Evolutionary conservation across 2,329 filamentous ascomycete genomes (phyloP).

Genomic region (Colletotrichum liaoningense): DNA sequence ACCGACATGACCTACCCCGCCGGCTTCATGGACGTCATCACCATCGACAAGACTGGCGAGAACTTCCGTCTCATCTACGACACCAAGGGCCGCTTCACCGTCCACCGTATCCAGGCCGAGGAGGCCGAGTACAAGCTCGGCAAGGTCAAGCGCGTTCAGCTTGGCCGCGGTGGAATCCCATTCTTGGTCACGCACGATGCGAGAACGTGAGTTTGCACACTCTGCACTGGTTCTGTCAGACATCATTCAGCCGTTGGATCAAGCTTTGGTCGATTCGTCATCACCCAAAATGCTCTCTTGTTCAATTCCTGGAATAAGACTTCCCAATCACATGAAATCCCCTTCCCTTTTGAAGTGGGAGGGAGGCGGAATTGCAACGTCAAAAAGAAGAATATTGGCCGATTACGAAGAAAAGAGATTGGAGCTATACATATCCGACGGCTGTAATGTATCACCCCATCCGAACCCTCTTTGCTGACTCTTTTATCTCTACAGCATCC

Average conservation of each 20-base stretch:
- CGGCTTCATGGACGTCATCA: constrained; percentile 99
- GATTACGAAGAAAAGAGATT: constrained; percentile 38
- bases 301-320: constrained; percentile 11
- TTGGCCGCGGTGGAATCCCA: constrained; percentile 99
- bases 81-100: constrained; percentile 99
- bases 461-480: constrained; percentile 52
- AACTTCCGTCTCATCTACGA: constrained; percentile 99
- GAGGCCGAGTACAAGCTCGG: constrained; percentile 99
- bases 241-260: constrained; percentile 99
- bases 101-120: constrained; percentile 98
- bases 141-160: constrained; percentile 99
- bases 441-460: constrained; percentile 60
- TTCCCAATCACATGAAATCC: constrained; percentile 15
- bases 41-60: constrained; percentile 99
- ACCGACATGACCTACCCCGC: constrained; percentile 98
- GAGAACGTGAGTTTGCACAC: constrained; percentile 90
- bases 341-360: constrained; percentile 7
- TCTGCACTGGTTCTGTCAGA: constrained; percentile 69
- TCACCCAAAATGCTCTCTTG: constrained; percentile 38
- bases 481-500: constrained; percentile 75
- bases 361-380: constrained; percentile 32
- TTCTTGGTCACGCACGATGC: constrained; percentile 99
- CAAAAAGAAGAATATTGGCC: constrained; percentile 28
- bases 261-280: constrained; percentile 85
- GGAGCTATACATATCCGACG: constrained; percentile 56